Conservation (phyloP, 192 early-diverging fungal species). For the Chytriomyces sp. region DNA sequence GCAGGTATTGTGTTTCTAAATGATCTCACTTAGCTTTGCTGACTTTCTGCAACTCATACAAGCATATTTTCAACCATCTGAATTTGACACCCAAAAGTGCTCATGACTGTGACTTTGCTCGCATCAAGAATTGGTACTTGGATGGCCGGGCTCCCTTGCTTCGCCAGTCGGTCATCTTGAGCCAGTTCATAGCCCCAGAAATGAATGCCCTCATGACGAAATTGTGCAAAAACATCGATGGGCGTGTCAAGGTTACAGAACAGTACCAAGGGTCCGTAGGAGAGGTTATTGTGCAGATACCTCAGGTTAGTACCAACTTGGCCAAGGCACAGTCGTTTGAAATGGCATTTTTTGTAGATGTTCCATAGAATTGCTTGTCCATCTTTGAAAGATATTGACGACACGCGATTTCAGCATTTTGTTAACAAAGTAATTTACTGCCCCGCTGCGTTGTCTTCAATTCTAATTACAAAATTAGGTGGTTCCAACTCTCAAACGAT, state of each 20-base stretch:
- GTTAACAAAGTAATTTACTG: slow-evolving; percentile 52
- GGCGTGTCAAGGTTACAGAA: slow-evolving; percentile 52
- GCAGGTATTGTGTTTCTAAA: slow-evolving; percentile 46
- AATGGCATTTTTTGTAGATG: slow-evolving; percentile 31
- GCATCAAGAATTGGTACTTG: slow-evolving; percentile 82
- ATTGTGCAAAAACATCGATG: slow-evolving; percentile 57
- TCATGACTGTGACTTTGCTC: slow-evolving; percentile 96
- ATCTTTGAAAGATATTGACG: slow-evolving; percentile 65
- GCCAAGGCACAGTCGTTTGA: not conserved
- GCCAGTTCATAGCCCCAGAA: slow-evolving; percentile 84
- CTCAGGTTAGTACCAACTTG: slow-evolving; percentile 56
- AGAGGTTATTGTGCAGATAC: slow-evolving; percentile 76
- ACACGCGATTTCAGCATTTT: slow-evolving; percentile 86
- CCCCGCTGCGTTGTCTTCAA: not conserved
- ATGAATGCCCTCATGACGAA: slow-evolving; percentile 77
- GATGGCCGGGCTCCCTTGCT: slow-evolving; percentile 83
- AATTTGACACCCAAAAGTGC: slow-evolving; percentile 87
- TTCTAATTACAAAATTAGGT: slow-evolving; percentile 44
- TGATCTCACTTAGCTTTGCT: not conserved
- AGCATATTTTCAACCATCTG: slow-evolving; percentile 80
- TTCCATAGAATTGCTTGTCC: slow-evolving; percentile 74
- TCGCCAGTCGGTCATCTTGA: slow-evolving; percentile 86
- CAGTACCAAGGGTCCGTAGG: slow-evolving; percentile 69
- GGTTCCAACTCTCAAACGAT: slow-evolving; percentile 57
- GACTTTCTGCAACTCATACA: not conserved